Evolutionary conservation across 345 rosid species (phyloP).

Genomic region (Noccaea caerulescens): DNA sequence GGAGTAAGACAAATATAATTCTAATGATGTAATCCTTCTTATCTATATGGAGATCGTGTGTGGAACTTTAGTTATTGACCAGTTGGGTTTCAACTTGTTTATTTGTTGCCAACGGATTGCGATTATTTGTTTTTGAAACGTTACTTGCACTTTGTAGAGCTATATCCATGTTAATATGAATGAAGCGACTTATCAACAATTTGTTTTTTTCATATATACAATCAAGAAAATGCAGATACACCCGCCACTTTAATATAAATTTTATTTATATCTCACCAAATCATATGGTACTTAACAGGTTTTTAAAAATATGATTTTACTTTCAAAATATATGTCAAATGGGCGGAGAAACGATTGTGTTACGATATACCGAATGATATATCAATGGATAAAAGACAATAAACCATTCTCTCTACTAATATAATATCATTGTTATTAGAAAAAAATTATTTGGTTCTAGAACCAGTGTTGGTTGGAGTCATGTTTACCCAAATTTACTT

Average conservation of each 20-base stretch:
- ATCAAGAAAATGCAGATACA: neutral
- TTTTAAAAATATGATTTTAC: too few species aligned
- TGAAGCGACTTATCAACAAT: slow-evolving; percentile 22
- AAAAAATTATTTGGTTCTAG: neutral
- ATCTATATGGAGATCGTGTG: slow-evolving; percentile 18
- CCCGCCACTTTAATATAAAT: neutral
- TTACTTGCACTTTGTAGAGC: slow-evolving; percentile 14
- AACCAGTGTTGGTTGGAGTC: neutral
- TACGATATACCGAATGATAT: too few species aligned
- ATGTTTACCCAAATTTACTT: slow-evolving; percentile 1
- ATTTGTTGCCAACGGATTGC: neutral
- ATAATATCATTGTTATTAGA: neutral
- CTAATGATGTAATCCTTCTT: slow-evolving; percentile 4
- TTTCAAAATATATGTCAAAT: too few species aligned
- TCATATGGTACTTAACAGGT: too few species aligned
- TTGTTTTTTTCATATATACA: neutral
- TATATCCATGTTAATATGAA: neutral
- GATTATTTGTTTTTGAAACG: neutral
- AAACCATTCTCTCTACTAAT: too few species aligned
- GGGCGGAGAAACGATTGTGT: too few species aligned
- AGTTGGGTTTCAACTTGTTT: neutral
- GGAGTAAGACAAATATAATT: neutral
- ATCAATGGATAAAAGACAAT: too few species aligned
- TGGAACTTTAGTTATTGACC: slow-evolving; percentile 26
- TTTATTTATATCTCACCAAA: neutral